Conservation (phyloP, 2,329 filamentous ascomycete genomes). For the Neopestalotiopsis rosae region DNA sequence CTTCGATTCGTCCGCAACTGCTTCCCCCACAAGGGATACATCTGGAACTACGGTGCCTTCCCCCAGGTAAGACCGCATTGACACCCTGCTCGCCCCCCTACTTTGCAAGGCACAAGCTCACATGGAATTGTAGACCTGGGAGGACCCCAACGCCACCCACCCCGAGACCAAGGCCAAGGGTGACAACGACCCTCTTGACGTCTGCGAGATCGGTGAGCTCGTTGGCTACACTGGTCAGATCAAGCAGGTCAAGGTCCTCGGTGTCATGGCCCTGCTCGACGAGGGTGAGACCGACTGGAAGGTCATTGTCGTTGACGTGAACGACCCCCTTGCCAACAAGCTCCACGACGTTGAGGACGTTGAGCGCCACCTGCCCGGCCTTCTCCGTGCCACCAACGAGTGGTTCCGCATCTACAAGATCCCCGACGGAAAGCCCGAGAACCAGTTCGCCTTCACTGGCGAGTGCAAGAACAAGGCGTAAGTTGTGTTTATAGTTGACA, state of each 20-base stretch:
- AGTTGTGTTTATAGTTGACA: slow-evolving; percentile 30
- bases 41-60: slow-evolving; percentile 99
- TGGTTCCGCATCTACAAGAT: slow-evolving; percentile 99
- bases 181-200: slow-evolving; percentile 98
- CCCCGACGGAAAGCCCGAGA: slow-evolving; percentile 99
- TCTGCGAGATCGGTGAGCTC: slow-evolving; percentile 99
- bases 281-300: slow-evolving; percentile 99
- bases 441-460: slow-evolving; percentile 99
- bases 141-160: slow-evolving; percentile 95
- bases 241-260: slow-evolving; percentile 99
- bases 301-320: slow-evolving; percentile 98
- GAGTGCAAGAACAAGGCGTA: slow-evolving; percentile 99
- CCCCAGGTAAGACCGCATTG: slow-evolving; percentile 73
- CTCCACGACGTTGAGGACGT: slow-evolving; percentile 99
- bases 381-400: slow-evolving; percentile 97
- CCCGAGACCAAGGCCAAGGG: slow-evolving; percentile 99
- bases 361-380: slow-evolving; percentile 95
- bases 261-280: slow-evolving; percentile 98
- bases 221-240: slow-evolving; percentile 95
- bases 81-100: slow-evolving; percentile 21
- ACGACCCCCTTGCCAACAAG: slow-evolving; percentile 94
- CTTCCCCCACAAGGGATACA: slow-evolving; percentile 99
- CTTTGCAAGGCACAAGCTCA: slow-evolving; percentile 20
- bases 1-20: slow-evolving; percentile 99
- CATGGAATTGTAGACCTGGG: slow-evolving; percentile 77